Evolutionary conservation across 2,329 filamentous ascomycete genomes (phyloP).

Genomic region (Colletotrichum sp.): DNA sequence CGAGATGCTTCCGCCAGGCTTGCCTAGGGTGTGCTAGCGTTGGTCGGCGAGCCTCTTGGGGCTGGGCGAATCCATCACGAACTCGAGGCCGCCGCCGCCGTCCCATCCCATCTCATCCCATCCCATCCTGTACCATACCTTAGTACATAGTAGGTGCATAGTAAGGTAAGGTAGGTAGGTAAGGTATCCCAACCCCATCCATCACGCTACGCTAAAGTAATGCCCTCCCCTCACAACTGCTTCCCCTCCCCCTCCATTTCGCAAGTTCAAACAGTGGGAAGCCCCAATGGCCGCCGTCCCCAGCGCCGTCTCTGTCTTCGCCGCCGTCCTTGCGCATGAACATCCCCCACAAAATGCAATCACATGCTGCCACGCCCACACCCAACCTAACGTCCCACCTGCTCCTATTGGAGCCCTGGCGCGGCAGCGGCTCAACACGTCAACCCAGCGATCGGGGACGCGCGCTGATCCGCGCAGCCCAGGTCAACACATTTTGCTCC

Average conservation of each 20-base stretch:
- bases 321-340: constrained; percentile 13
- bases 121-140: neutral
- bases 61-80: constrained; percentile 1
- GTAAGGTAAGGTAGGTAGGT: neutral
- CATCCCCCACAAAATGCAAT: constrained; percentile 19
- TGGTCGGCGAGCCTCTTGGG: neutral
- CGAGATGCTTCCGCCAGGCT: neutral
- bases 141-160: neutral
- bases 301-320: neutral
- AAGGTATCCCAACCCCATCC: neutral
- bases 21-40: neutral
- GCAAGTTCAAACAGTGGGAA: neutral
- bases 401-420: constrained; percentile 17
- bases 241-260: neutral
- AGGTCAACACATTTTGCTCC: neutral
- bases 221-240: neutral
- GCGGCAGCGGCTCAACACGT: constrained; percentile 19
- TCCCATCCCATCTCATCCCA: neutral
- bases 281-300: neutral
- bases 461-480: neutral
- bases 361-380: constrained; percentile 15
- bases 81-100: neutral
- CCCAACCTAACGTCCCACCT: constrained; percentile 7
- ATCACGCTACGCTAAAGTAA: neutral
- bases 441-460: neutral